Evolutionary conservation across 768 basidiomycete genomes (phyloP), one percentile per base, ranked within the genome.

Genomic region (Lactarius akahatsu): DNA sequence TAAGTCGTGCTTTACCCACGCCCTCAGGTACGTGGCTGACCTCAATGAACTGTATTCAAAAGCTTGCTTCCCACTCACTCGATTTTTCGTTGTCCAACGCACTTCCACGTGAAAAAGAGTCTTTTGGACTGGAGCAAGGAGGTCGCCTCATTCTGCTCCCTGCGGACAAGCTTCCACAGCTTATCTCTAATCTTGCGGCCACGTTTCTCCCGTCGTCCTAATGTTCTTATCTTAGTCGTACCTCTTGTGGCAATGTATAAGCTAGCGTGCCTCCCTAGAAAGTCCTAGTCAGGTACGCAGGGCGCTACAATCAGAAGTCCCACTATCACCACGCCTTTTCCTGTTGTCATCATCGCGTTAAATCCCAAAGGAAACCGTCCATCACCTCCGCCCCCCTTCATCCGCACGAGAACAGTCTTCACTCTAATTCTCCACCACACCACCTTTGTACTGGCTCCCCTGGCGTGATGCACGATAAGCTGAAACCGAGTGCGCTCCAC

Each of bases 61-160:
- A 90, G 85, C 75, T 81, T 61, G 83, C 88, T 1, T 71, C 78
- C 1, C 80, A 84, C 64, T 75, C 81, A 1, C 71, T 86, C 59
- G 84, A 87, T 36, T 89, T 81, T 70, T 67, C 79, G 2, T 86
- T 87, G 72, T 81, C 83, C 52, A 80, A 85, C 2, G 73, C 80
- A 0, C 81, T 80, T 34, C 81, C 83, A 15, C 79, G 89, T 30
- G 84, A 86, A 41, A 79, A 79, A 61, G 90, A 91, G 18, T 77
- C 87, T 1, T 89, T 92, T 70, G 91, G 92, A 0, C 77, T 92
- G 32, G 90, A 92, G 66, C 82, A 84, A 40, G 81, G 83, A 2
- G 90, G 88, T 0, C 76, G 90, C 32, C 76, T 90, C 59, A 88
- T 90, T 81, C 78, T 90, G 4, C 76, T 93, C 0, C 80, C 84